phyloP scores from a whole-genome alignment of 306 rosid genomes.

The Benincasa hispida region DNA sequence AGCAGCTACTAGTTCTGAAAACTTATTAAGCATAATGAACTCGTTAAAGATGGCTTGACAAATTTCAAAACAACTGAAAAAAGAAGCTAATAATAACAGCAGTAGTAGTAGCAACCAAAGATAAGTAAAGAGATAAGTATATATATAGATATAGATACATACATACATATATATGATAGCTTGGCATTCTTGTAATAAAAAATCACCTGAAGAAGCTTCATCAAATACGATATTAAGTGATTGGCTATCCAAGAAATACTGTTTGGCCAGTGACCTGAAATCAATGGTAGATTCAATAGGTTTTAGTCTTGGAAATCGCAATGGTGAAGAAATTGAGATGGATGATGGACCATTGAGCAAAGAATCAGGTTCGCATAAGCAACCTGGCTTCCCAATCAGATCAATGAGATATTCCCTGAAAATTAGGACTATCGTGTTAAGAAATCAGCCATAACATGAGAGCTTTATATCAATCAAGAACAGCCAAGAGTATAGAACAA shows the following conservation, averaged over 20 bases:
- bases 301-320: conserved; percentile 82
- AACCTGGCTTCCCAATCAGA: conserved; percentile 83
- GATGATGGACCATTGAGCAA: conserved; percentile 97
- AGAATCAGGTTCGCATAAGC: conserved; percentile 78
- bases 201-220: conserved; percentile 66
- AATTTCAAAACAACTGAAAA: neutral
- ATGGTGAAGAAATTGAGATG: conserved; percentile 91
- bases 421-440: conserved; percentile 12
- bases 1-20: neutral
- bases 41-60: neutral
- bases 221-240: conserved; percentile 83
- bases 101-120: neutral
- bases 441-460: neutral
- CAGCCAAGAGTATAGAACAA: neutral
- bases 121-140: neutral
- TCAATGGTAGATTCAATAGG: conserved; percentile 69
- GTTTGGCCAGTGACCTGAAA: conserved; percentile 87
- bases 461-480: neutral
- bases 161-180: neutral
- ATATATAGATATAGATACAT: too few species aligned
- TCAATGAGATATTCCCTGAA: conserved; percentile 88
- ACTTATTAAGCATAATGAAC: neutral
- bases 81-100: neutral
- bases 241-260: conserved; percentile 70
- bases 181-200: conserved; percentile 5